phyloP scores from a whole-genome alignment of 1,284 basidiomycete genomes.

The Irpex sp. region DNA sequence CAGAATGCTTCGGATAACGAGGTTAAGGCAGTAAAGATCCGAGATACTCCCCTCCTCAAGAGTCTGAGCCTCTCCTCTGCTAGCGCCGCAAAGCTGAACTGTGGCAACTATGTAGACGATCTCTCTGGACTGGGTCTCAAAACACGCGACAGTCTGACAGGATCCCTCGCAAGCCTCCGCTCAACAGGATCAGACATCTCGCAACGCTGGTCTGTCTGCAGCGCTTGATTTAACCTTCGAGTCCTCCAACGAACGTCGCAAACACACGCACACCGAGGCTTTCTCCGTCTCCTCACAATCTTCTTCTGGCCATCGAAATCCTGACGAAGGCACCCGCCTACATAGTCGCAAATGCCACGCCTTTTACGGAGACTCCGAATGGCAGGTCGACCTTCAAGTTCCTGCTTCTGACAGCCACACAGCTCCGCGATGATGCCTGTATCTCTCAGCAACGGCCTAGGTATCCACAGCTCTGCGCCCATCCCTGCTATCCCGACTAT shows the following conservation, averaged over 20 bases:
- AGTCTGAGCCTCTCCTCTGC: neutral
- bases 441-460: neutral
- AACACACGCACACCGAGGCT: slow-evolving; percentile 3
- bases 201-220: neutral
- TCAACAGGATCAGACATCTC: neutral
- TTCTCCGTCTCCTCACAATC: slow-evolving; percentile 1
- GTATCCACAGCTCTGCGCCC: neutral
- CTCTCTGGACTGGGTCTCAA: neutral
- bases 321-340: slow-evolving; percentile 1
- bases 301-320: neutral
- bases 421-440: neutral
- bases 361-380: slow-evolving; percentile 9
- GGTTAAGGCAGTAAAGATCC: no score
- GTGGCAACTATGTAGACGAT: neutral
- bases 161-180: neutral
- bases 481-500: neutral
- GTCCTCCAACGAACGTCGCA: neutral
- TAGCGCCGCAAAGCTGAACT: neutral
- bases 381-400: neutral
- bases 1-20: no score
- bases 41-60: neutral
- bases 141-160: neutral
- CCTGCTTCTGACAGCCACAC: neutral
- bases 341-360: slow-evolving; percentile 10
- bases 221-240: slow-evolving; percentile 7